Base-by-base conservation (phyloP, 805 yeast species). In the Hanseniaspora hatyaiensis region DNA sequence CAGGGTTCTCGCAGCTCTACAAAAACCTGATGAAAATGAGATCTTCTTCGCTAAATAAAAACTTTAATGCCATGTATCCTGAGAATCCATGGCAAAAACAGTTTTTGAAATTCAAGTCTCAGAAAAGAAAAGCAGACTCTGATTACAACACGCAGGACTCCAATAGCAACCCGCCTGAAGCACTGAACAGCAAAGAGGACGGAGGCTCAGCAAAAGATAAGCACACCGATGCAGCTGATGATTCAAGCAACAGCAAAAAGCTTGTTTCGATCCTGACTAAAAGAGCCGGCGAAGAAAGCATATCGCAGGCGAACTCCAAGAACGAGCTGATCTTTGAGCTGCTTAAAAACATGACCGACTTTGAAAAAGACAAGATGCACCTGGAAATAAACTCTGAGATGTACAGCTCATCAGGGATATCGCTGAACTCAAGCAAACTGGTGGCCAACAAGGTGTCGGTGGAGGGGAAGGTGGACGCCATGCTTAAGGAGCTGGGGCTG, bases 1-100 rank as follows among this genome's bases (percentile, higher is more conserved):
- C 84, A 55, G 97, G 98, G 0, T 71, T 92, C 46, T 77, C 95
- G 1, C 95, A 84, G 58, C 70, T 92, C 18, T 86, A 87, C 57
- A 82, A 78, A 56, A 79, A 82, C 44, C 69, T 92, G 51, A 78
- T 88, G 75, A 66, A 77, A 34, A 82, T 77, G 54, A 78, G 77
- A 57, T 70, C 73, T 34, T 28, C 41, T 12, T 15, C 34, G 4
- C 11, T 31, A 12, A 75, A 75, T 57, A 72, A 71, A 55, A 69
- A 77, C 30, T 75, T 72, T 55, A 60, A 61, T 30, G 67, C 64
- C 28, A 51, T 64, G 5, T 62, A 65, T 5, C 72, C 72, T 8
- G 72, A 67, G 54, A 67, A 68, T 52, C 72, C 72, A 32, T 58
- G 69, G 63, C 65, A 68, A 56, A 65, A 65, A 47, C 63, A 67